Evolutionary conservation across 2,329 filamentous ascomycete genomes (phyloP), one percentile per base, ranked within the genome.

Genomic region (Thielaviopsis ethacetica): DNA sequence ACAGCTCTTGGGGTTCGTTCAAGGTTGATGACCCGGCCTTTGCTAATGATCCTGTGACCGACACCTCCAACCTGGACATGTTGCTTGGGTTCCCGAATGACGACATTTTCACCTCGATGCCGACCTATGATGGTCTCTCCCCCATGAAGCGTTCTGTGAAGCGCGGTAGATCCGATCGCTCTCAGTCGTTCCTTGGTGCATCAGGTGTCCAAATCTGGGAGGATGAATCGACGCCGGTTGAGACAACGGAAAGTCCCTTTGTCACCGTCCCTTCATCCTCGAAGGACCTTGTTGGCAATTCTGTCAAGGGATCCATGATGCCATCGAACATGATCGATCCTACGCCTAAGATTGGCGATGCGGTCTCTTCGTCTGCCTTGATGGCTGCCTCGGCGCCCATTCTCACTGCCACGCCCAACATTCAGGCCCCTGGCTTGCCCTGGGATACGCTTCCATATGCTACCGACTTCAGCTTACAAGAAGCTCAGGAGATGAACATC

Each of bases 1-100:
- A 82, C 30, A 70, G 73, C 19, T 79, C 79, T 3, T 85, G 82
- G 78, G 86, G 84, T 64, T 81, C 84, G n/a, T 83, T 86, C 67
- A 75, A 79, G 55, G 71, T 86, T 2, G 83, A 86, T 55, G 80
- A 85, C 24, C 67, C 71, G 2, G 65, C 76, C 19, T 80, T 77
- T 59, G 72, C 71, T 57, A 73, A 77, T 59, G 75, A 78, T 17
- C 65, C 62, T 30, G 59, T 63, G 65, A 52, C 58, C 58, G 68
- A 68, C 63, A 72, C 77, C 62, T 69, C 78, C 59, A 75, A 79
- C 60, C 76, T 79, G 61, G 82, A 86, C 65, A 80, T 86, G 55
- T 87, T 85, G 64, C 72, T 75, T 60, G 71, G 72, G 57, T 62
- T 58, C 17, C 15, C 19, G n/a, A 47, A 56, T 13, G 59, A 61